These are phyloP conservation scores for Amanita rubescens DNA, from an alignment of 768 basidiomycete species.

Conservation along the genomic window DNA sequence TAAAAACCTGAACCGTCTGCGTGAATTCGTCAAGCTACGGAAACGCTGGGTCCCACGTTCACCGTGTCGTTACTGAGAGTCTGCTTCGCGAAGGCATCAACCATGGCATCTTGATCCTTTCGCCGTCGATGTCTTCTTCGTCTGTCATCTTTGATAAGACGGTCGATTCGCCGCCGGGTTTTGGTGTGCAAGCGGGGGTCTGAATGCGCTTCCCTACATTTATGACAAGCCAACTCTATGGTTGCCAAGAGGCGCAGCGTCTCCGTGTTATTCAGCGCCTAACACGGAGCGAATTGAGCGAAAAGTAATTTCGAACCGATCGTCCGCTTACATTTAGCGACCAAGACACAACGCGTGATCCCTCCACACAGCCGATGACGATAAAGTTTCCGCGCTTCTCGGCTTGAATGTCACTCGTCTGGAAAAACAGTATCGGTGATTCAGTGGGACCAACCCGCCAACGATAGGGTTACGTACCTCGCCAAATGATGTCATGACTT, in stretches of 20 bases:
- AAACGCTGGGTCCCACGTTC: slow-evolving; percentile 17
- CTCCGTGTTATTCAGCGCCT: slow-evolving; percentile 81
- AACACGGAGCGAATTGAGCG: slow-evolving; percentile 3
- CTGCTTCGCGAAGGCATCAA: slow-evolving; percentile 68
- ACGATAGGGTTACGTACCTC: slow-evolving; percentile 41
- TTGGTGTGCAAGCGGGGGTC: slow-evolving; percentile 65
- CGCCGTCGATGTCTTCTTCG: slow-evolving; percentile 73
- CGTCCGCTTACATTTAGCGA: slow-evolving; percentile 60
- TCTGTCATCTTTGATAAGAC: slow-evolving; percentile 81
- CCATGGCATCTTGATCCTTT: slow-evolving; percentile 77
- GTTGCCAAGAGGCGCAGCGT: slow-evolving; percentile 75
- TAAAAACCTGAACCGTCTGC: background rate
- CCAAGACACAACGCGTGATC: slow-evolving; percentile 71
- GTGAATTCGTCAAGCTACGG: slow-evolving; percentile 13
- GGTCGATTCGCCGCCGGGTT: slow-evolving; percentile 63
- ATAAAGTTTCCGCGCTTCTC: slow-evolving; percentile 87
- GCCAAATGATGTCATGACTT: slow-evolving; percentile 61
- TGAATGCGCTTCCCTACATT: slow-evolving; percentile 57
- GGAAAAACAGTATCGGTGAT: background rate
- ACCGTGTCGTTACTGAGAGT: slow-evolving; percentile 28
- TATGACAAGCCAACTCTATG: slow-evolving; percentile 80
- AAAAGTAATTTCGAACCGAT: slow-evolving; percentile 7
- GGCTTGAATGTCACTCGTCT: slow-evolving; percentile 70
- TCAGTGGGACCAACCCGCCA: background rate
- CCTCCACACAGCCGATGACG: slow-evolving; percentile 74